Evolutionary conservation across 1,139 yeast genomes (phyloP).

Genomic region (Nakaseomyces delphensis): DNA sequence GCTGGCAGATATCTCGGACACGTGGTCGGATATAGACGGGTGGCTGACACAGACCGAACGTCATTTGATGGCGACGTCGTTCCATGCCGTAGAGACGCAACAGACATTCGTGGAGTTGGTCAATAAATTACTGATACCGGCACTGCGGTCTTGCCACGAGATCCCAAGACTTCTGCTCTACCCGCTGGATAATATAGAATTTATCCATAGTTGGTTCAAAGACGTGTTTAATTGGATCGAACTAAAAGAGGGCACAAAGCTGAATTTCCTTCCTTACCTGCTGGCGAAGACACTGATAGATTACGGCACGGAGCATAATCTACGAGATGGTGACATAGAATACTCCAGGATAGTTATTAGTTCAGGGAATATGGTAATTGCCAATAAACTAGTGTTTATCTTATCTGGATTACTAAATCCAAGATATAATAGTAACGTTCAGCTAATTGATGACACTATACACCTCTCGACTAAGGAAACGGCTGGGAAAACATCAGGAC

Average conservation of each 20-base stretch:
- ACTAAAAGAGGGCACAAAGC: conserved; percentile 45
- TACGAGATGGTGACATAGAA: conserved; percentile 24
- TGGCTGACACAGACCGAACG: conserved; percentile 26
- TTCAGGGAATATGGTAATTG: conserved; percentile 55
- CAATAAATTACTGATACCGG: conserved; percentile 28
- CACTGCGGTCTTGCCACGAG: conserved; percentile 26
- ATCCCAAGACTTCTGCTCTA: conserved; percentile 33
- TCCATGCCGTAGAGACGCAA: conserved; percentile 7
- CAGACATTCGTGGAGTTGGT: conserved; percentile 18
- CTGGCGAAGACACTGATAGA: conserved; percentile 40
- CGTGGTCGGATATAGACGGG: conserved; percentile 21
- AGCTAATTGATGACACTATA: neutral
- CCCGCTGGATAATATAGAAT: conserved; percentile 22
- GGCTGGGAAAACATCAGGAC: neutral
- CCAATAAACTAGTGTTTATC: conserved; percentile 49
- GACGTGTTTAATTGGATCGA: conserved; percentile 55
- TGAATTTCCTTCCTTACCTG: conserved; percentile 37
- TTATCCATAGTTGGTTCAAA: conserved; percentile 43
- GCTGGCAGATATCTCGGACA: conserved; percentile 24
- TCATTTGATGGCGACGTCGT: conserved; percentile 13
- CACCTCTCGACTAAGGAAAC: neutral
- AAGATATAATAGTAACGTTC: conserved; percentile 14
- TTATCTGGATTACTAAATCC: conserved; percentile 39
- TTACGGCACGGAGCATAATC: conserved; percentile 30
- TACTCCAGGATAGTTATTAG: conserved; percentile 44